phyloP scores from a whole-genome alignment of 257 asterid species.

The Lavandula angustifolia region DNA sequence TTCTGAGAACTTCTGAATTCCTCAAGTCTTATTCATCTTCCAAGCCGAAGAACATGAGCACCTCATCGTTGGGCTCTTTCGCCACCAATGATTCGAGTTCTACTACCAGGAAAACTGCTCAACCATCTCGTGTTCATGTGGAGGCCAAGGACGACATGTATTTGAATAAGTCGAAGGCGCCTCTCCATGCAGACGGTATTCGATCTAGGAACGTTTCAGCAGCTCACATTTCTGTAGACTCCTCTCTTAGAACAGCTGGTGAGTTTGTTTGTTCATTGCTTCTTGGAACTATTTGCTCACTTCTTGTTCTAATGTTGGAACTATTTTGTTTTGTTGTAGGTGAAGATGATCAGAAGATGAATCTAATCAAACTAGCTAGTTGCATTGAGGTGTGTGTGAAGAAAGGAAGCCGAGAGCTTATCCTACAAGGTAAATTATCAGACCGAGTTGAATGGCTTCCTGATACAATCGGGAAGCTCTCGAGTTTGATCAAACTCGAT shows the following conservation, averaged over 20 bases:
- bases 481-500: slow-evolving; percentile 60
- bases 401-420: slow-evolving; percentile 65
- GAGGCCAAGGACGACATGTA: slow-evolving; percentile 44
- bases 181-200: slow-evolving; percentile 41
- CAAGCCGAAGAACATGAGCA: slow-evolving; percentile 29
- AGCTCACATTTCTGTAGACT: slow-evolving; percentile 49
- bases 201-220: slow-evolving; percentile 37
- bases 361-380: slow-evolving; percentile 73
- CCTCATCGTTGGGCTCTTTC: slow-evolving; percentile 19
- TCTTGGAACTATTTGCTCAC: background rate
- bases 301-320: slow-evolving; percentile 5
- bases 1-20: slow-evolving; percentile 77
- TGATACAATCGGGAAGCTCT: slow-evolving; percentile 82
- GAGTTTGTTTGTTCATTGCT: slow-evolving; percentile 36
- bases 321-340: slow-evolving; percentile 45
- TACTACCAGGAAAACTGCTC: slow-evolving; percentile 25
- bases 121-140: slow-evolving; percentile 35
- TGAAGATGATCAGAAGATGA: slow-evolving; percentile 60
- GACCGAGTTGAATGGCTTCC: slow-evolving; percentile 91
- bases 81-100: slow-evolving; percentile 36
- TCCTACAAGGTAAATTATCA: slow-evolving; percentile 56
- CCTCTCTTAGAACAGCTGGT: slow-evolving; percentile 61
- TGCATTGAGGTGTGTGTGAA: slow-evolving; percentile 68
- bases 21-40: slow-evolving; percentile 43
- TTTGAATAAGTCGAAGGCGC: slow-evolving; percentile 51